phyloP scores from a whole-genome alignment of 345 rosid species.

The Mercurialis annua region DNA sequence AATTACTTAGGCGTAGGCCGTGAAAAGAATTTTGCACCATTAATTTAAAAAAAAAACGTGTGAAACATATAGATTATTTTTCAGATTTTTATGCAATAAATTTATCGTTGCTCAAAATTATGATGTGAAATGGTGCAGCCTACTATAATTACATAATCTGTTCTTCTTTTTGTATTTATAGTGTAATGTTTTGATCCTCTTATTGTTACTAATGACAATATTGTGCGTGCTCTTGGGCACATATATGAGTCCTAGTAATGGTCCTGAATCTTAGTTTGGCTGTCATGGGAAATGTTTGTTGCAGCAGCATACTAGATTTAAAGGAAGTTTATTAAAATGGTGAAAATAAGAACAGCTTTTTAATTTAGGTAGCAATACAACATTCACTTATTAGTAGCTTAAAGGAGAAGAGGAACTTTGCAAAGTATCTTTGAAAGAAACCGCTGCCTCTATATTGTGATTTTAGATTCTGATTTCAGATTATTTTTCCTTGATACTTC shows the following conservation, averaged over 20 bases:
- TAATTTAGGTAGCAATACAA: background rate
- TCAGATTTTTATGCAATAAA: background rate
- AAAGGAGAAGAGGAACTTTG: slow-evolving; percentile 2
- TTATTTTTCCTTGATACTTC: slow-evolving; percentile 27
- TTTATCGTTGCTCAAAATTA: background rate
- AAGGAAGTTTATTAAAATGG: slow-evolving; percentile 20
- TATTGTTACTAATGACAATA: background rate
- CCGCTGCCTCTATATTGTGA: no score
- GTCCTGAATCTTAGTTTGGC: background rate
- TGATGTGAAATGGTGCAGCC: background rate
- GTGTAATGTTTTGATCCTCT: background rate
- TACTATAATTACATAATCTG: background rate
- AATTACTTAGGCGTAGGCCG: background rate
- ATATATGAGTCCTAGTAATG: background rate
- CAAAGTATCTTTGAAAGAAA: background rate
- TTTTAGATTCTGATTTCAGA: slow-evolving; percentile 21
- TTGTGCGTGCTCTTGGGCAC: background rate
- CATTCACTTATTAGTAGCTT: background rate
- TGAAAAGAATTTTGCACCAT: background rate
- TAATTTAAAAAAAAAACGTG: slow-evolving; percentile 1
- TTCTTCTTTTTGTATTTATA: background rate
- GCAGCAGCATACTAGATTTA: background rate
- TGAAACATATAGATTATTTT: background rate
- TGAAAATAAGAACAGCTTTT: background rate
- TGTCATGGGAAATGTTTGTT: no score